Conservation (phyloP, 73 alveolate species). For the Blepharisma stoltei region DNA sequence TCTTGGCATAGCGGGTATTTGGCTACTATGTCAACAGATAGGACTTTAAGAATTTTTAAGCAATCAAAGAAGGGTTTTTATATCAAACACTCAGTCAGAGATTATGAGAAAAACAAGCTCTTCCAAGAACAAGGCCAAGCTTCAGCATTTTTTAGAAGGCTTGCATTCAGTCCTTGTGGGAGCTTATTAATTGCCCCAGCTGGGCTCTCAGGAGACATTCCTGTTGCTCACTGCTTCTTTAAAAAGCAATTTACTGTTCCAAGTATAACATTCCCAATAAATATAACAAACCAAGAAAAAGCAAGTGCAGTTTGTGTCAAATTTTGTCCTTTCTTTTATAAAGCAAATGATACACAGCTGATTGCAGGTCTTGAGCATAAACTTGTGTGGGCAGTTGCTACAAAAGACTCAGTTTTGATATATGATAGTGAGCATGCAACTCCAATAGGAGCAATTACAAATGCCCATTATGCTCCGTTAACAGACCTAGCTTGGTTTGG, state of each 20-base stretch:
- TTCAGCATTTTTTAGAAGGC: slow-evolving; percentile 21
- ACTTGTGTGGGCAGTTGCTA: slow-evolving; percentile 18
- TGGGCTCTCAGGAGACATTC: not conserved
- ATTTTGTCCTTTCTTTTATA: not conserved
- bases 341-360: not conserved
- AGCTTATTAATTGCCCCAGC: not conserved
- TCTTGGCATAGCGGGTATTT: slow-evolving; percentile 5
- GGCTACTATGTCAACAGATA: slow-evolving; percentile 24
- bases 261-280: not conserved
- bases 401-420: slow-evolving; percentile 15
- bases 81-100: not conserved
- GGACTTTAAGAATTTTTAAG: slow-evolving; percentile 1
- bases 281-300: not conserved
- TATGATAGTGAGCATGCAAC: not conserved
- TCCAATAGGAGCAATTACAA: slow-evolving; percentile 18
- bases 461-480: not conserved
- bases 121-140: slow-evolving; percentile 24
- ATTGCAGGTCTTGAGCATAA: not conserved
- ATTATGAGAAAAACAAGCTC: slow-evolving; percentile 1
- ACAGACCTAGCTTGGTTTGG: slow-evolving; percentile 10
- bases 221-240: not conserved
- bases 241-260: not conserved
- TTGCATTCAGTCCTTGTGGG: not conserved
- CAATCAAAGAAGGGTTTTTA: slow-evolving; percentile 20
- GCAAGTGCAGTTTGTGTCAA: not conserved